A percentile compares a stretch with the other conserved stretches of the same genome.
Conservation (phyloP, 1,284 basidiomycete species). For the Pholiota adiposa region DNA sequence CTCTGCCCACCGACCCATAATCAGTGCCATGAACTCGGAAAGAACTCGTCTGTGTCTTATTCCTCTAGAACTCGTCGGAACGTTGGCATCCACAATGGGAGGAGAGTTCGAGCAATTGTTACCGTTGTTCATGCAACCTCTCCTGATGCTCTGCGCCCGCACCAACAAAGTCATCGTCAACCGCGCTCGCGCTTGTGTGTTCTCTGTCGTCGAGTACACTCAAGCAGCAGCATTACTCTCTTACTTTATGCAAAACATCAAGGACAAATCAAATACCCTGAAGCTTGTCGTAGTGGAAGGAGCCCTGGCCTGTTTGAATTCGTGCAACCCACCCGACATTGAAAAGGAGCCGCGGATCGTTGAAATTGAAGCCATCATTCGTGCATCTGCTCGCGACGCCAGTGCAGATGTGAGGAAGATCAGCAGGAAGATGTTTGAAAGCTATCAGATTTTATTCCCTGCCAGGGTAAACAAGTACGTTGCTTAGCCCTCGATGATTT, state of each 20-base stretch:
- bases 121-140: slow-evolving; percentile 66
- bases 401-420: slow-evolving; percentile 76
- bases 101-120: slow-evolving; percentile 72
- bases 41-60: slow-evolving; percentile 76
- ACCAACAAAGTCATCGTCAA: slow-evolving; percentile 81
- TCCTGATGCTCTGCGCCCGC: slow-evolving; percentile 73
- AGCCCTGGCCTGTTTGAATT: slow-evolving; percentile 68
- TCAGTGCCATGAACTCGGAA: slow-evolving; percentile 72
- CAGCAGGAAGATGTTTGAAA: slow-evolving; percentile 73
- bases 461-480: slow-evolving; percentile 68
- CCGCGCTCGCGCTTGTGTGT: slow-evolving; percentile 65
- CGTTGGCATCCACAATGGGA: slow-evolving; percentile 61
- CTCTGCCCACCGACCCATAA: slow-evolving; percentile 59
- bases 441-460: slow-evolving; percentile 74
- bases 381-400: slow-evolving; percentile 70
- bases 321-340: slow-evolving; percentile 74
- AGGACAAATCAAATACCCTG: slow-evolving; percentile 73
- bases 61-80: slow-evolving; percentile 67
- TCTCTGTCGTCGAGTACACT: slow-evolving; percentile 67
- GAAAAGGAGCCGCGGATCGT: slow-evolving; percentile 66
- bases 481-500: not conserved
- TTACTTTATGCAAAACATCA: slow-evolving; percentile 61
- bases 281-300: slow-evolving; percentile 69
- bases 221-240: slow-evolving; percentile 72
- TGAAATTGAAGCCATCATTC: slow-evolving; percentile 76